phyloP scores from a whole-genome alignment of 306 rosid genomes.

The Fragaria ananassa region DNA sequence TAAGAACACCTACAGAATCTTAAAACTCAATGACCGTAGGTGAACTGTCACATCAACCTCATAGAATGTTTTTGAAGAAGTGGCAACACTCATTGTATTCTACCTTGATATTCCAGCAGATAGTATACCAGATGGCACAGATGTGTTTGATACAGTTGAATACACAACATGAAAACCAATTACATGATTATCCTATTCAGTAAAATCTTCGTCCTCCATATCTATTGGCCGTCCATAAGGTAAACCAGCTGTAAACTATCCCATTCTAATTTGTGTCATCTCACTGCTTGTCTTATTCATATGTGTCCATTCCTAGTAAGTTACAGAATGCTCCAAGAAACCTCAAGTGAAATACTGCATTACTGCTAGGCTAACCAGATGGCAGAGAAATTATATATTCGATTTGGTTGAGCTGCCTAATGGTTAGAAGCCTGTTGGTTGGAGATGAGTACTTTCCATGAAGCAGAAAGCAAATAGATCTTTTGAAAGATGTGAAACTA shows the following conservation, averaged over 20 bases:
- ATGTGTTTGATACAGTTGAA: neutral
- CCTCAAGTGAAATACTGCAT: neutral
- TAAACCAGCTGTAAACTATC: neutral
- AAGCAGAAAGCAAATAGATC: neutral
- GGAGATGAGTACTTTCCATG: neutral
- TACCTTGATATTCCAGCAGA: neutral
- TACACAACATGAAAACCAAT: neutral
- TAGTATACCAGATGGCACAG: neutral
- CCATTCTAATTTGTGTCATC: neutral
- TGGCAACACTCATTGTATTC: neutral
- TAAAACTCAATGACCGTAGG: neutral
- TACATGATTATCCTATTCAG: neutral
- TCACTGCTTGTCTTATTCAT: neutral
- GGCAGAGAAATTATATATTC: neutral
- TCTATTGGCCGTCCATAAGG: neutral
- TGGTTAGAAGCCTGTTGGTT: neutral
- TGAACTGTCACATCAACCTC: neutral
- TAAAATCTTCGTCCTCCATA: neutral
- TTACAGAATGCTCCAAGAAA: neutral
- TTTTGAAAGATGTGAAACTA: neutral
- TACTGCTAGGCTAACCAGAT: neutral
- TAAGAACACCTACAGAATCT: neutral
- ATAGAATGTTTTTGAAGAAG: neutral
- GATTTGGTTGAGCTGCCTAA: neutral
- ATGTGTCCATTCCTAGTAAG: neutral